These are phyloP conservation scores for Kandelia obovata DNA, from an alignment of 345 rosid genomes.

Conservation along the genomic window DNA sequence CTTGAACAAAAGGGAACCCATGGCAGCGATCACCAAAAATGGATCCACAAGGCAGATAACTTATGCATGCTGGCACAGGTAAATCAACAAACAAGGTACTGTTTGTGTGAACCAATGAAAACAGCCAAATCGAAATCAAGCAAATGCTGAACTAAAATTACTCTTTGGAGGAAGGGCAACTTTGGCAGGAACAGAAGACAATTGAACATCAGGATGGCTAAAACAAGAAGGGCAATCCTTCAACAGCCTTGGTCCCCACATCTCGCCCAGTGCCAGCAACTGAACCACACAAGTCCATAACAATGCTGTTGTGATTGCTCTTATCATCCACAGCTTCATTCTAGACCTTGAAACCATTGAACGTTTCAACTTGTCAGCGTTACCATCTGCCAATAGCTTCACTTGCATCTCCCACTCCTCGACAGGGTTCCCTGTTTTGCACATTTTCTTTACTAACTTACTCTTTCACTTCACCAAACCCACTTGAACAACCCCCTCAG, in stretches of 20 bases:
- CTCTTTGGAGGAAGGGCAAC: slow-evolving; percentile 75
- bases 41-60: not conserved
- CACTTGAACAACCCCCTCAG: slow-evolving; percentile 14
- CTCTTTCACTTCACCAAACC: slow-evolving; percentile 20
- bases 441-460: slow-evolving; percentile 35
- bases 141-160: slow-evolving; percentile 28
- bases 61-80: not conserved
- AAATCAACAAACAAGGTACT: not conserved
- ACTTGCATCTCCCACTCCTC: slow-evolving; percentile 52
- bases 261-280: slow-evolving; percentile 65
- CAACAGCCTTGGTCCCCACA: slow-evolving; percentile 83
- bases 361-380: slow-evolving; percentile 49
- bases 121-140: not conserved
- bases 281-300: slow-evolving; percentile 81
- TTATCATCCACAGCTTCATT: slow-evolving; percentile 66
- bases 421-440: slow-evolving; percentile 37
- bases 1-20: slow-evolving; percentile 2
- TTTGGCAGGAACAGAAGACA: slow-evolving; percentile 49
- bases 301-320: slow-evolving; percentile 57
- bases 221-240: slow-evolving; percentile 91
- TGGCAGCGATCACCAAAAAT: not conserved
- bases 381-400: slow-evolving; percentile 50
- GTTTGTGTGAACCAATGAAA: no score
- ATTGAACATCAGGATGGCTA: slow-evolving; percentile 36
- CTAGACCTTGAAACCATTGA: slow-evolving; percentile 60